phyloP scores from a whole-genome alignment of 257 asterid genomes.

The Paulownia fortunei region DNA sequence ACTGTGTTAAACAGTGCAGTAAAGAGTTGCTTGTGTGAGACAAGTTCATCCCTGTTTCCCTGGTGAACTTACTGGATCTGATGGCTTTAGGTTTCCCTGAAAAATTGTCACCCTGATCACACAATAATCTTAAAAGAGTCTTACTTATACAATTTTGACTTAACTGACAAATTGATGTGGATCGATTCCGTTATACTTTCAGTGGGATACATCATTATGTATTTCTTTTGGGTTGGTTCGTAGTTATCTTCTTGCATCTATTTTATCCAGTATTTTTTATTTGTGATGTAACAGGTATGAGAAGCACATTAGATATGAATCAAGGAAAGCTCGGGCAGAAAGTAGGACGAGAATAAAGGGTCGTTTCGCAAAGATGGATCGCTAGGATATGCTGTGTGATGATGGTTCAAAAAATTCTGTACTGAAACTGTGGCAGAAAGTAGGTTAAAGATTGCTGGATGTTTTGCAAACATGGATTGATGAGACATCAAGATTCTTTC shows the following conservation, averaged over 20 bases:
- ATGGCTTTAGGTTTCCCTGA: background rate
- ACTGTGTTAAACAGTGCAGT: too few relatives aligned
- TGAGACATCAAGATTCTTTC: background rate
- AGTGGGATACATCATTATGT: background rate
- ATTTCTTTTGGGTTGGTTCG: background rate
- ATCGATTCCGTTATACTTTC: background rate
- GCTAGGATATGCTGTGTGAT: constrained; percentile 31
- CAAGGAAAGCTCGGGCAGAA: constrained; percentile 89
- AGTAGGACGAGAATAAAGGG: constrained; percentile 86
- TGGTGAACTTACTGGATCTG: too few relatives aligned
- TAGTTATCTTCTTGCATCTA: background rate
- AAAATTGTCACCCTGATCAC: background rate
- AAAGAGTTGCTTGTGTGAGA: too few relatives aligned
- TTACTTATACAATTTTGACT: background rate
- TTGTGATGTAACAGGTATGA: constrained; percentile 66
- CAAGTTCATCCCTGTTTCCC: too few relatives aligned
- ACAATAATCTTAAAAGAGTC: background rate
- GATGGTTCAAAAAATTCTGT: background rate
- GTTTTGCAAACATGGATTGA: constrained; percentile 17
- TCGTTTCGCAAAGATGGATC: constrained; percentile 87
- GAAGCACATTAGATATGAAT: constrained; percentile 87
- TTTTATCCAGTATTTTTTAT: background rate
- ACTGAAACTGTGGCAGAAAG: constrained; percentile 11
- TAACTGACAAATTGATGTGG: background rate
- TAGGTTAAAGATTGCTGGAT: background rate